Evolutionary conservation across 1,139 yeast genomes (phyloP).

Genomic region (Nakaseomyces kungkrabaensis): DNA sequence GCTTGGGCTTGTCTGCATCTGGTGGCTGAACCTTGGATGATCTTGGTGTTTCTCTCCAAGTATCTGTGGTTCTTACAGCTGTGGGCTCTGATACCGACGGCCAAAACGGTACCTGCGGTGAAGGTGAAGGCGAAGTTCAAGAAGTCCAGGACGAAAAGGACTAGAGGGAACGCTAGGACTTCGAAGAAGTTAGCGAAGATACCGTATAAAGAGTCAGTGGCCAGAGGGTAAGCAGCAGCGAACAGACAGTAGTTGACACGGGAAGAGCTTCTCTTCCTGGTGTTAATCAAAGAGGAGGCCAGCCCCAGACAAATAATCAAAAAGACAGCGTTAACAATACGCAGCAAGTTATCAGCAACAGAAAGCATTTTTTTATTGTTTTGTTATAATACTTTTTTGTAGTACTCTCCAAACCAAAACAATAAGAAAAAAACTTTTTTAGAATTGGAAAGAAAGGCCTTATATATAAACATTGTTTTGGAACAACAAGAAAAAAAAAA

Average conservation of each 20-base stretch:
- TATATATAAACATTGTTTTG: too few relatives aligned
- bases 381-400: background rate
- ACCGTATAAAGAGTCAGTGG: constrained; percentile 75
- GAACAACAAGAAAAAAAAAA: too few relatives aligned
- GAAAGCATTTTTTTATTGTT: constrained; percentile 20
- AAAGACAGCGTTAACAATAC: constrained; percentile 64
- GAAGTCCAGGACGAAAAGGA: constrained; percentile 68
- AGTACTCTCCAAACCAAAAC: too few relatives aligned
- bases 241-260: constrained; percentile 85
- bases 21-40: constrained; percentile 63
- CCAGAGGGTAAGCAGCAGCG: constrained; percentile 75
- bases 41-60: constrained; percentile 46
- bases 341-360: constrained; percentile 64
- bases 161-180: constrained; percentile 78
- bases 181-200: constrained; percentile 66
- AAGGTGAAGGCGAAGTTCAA: constrained; percentile 85
- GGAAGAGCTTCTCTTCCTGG: constrained; percentile 48
- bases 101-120: constrained; percentile 90
- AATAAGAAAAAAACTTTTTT: too few relatives aligned
- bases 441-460: too few relatives aligned
- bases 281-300: constrained; percentile 74
- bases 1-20: constrained; percentile 98
- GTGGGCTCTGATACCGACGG: constrained; percentile 79
- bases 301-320: constrained; percentile 74
- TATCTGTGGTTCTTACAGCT: constrained; percentile 66